Evolutionary conservation across 1,284 basidiomycete genomes (phyloP), one percentile per base, ranked within the genome.

Genomic region (Tilletia indica): DNA sequence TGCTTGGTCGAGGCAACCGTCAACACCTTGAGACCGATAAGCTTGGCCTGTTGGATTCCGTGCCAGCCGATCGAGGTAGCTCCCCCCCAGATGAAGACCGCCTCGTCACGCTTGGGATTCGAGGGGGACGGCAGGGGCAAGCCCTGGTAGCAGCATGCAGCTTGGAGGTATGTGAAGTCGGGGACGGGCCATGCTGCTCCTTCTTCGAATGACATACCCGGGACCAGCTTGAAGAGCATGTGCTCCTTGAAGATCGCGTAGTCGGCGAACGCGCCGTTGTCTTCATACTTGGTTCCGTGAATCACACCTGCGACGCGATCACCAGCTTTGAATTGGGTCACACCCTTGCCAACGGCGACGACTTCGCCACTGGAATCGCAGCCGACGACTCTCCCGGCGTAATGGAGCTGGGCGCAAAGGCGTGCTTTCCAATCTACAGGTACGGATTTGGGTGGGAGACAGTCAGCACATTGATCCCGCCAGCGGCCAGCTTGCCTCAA

Each of bases 201-300:
- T n/a, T 69, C 68, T 31, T 69, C 68, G 36, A 49, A 69, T 3
- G 48, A 25, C 68, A 69, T 69, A 25, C 39, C 45, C 14, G 58
- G 49, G 42, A 51, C 49, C n/a, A 69, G 68, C 19, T 58, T 58
- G 4, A 69, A 69, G 48, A 56, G n/a, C 12, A 34, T 64, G 42
- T 69, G 48, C 38, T 39, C 49, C 51, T 69, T 69, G 49, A 34
- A 69, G 21, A 58, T 19, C 9, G 49, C 45, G 68, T 54, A 69
- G 49, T 69, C 68, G 36, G 68, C 68, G 48, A 69, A 69, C n/a
- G 49, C 51, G 38, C 68, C 68, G 49, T 69, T 69, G 47, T 51
- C 42, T 34, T 69, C 63, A 11, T 25, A 31, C 38, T 39, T 47
- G 19, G 49, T 38, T 19, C 68, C 68, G 63, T 69, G 63, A 38